Evolutionary conservation across 148 eudicot species (phyloP), one percentile per base, ranked within the genome.

Genomic region (Rheum nobile): DNA sequence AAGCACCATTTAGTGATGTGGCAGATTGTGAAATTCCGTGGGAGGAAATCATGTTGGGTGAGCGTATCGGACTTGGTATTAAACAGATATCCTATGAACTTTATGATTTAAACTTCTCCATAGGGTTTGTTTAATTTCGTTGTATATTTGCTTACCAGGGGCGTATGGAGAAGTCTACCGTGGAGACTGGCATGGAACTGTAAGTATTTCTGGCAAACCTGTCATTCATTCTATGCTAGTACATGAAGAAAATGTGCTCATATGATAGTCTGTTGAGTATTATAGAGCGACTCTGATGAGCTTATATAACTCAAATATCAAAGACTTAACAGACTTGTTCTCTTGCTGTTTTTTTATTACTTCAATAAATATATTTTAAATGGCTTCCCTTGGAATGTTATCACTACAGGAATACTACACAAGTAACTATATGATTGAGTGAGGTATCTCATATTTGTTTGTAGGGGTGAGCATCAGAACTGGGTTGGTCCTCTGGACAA

Each of bases 161-260:
- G 90, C 98, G 67, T 89, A 91, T 74, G 98, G 98, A 31, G 98
- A 93, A 84, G 98, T 93, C 9, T 93, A 91, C 75, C 97, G 84
- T 75, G 98, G 91, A 73, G 98, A 93, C 71, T 93, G 97, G 98
- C 94, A 83, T 91, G 98, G 95, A 84, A 93, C 98, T 75, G 98
- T 93, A 77, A 86, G 97, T 90, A 76, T 65, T 72, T 68, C n/a
- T 46, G 17, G 52, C 52, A 12, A 46, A 46, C 19, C 3, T 4
- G n/a, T 46, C 52, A 46, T 46, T 14, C 16, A 46, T 46, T 46
- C 19, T 16, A 46, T 46, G 52, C 52, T 46, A 46, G 52, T 13
- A 46, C 52, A 46, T 46, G 52, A 46, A 14, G 52, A 5, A 46
- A 46, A 1, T 46, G 19, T 46, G 52, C 52, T 46, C 52, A 14